Evolutionary conservation across 2,329 filamentous ascomycete species (phyloP).

Genomic region (Penicillium expansum): DNA sequence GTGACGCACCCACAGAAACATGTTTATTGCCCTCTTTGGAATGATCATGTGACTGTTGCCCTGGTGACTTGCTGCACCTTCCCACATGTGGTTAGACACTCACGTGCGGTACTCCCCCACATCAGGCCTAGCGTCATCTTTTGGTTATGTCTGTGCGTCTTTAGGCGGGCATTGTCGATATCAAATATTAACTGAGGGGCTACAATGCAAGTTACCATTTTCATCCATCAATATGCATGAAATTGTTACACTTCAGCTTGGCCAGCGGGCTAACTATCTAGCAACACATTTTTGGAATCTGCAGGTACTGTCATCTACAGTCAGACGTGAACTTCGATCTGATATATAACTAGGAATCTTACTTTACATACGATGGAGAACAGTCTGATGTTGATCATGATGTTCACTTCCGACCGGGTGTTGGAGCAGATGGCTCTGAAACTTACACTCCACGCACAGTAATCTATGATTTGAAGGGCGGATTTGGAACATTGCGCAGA

Average conservation of each 20-base stretch:
- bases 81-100: conserved; percentile 5
- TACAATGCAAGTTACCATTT: not conserved
- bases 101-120: conserved; percentile 21
- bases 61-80: conserved; percentile 22
- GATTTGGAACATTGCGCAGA: conserved; percentile 83
- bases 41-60: conserved; percentile 34
- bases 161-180: conserved; percentile 6
- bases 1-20: conserved; percentile 33
- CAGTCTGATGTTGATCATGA: conserved; percentile 73
- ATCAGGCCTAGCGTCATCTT: conserved; percentile 8
- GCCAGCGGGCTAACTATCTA: conserved; percentile 87
- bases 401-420: conserved; percentile 80
- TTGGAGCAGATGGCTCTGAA: conserved; percentile 79
- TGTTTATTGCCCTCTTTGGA: conserved; percentile 30
- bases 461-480: conserved; percentile 92
- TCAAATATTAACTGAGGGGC: conserved; percentile 7
- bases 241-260: conserved; percentile 89
- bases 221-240: conserved; percentile 69
- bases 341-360: conserved; percentile 69
- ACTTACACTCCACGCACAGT: conserved; percentile 90
- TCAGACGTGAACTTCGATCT: not conserved
- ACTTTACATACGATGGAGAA: conserved; percentile 81
- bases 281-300: conserved; percentile 98
- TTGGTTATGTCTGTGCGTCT: conserved; percentile 18
- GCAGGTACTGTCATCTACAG: conserved; percentile 59